Evolutionary conservation across 1,139 yeast species (phyloP).

Genomic region (Chernovozyma aurita): DNA sequence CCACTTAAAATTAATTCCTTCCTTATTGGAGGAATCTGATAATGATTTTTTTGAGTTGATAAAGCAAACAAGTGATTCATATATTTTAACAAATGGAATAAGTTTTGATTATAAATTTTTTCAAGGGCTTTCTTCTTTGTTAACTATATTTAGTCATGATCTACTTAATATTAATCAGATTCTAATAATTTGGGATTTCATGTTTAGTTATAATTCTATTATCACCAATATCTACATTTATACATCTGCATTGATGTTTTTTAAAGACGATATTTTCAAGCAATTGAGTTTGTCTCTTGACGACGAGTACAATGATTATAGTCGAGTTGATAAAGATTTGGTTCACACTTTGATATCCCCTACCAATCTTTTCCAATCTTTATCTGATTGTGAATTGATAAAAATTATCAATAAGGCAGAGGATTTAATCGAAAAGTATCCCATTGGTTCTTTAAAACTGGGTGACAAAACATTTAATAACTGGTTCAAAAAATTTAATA

Average conservation of each 20-base stretch:
- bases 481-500: slow-evolving; percentile 34
- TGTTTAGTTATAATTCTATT: slow-evolving; percentile 45
- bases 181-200: slow-evolving; percentile 58
- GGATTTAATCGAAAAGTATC: slow-evolving; percentile 23
- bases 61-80: slow-evolving; percentile 30
- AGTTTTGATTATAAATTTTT: slow-evolving; percentile 45
- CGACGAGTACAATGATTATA: slow-evolving; percentile 11
- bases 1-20: slow-evolving; percentile 64
- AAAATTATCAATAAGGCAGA: slow-evolving; percentile 34
- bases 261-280: slow-evolving; percentile 36
- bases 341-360: slow-evolving; percentile 43
- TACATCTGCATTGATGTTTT: slow-evolving; percentile 44
- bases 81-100: slow-evolving; percentile 23
- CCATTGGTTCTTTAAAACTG: slow-evolving; percentile 22
- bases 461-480: slow-evolving; percentile 22
- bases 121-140: slow-evolving; percentile 65
- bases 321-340: slow-evolving; percentile 35
- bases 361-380: slow-evolving; percentile 22
- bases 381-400: slow-evolving; percentile 29
- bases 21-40: slow-evolving; percentile 50
- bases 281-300: slow-evolving; percentile 14
- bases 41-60: slow-evolving; percentile 46
- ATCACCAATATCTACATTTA: slow-evolving; percentile 51
- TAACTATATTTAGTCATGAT: slow-evolving; percentile 81
- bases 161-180: slow-evolving; percentile 46